Percentiles rank a stretch among this genome's conserved stretches.
phyloP scores from a whole-genome alignment of 208 protist genomes.

The Leishmania tropica region DNA sequence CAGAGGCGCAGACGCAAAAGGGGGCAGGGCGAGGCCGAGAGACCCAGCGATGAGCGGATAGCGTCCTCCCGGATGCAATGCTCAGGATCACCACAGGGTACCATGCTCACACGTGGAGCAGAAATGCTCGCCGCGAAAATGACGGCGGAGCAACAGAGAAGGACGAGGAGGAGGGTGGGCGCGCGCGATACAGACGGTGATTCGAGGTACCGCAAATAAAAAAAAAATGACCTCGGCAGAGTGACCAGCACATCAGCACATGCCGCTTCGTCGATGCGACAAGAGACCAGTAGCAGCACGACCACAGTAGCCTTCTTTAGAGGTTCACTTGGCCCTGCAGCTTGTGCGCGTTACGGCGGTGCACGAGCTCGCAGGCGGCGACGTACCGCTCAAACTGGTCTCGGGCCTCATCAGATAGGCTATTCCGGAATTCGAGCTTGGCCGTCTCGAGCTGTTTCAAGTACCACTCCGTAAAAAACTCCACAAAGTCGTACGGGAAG shows the following conservation, averaged over 20 bases:
- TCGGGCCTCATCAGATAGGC: slow-evolving; percentile 51
- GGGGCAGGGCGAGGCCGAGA: background rate
- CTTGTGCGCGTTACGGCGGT: slow-evolving; percentile 93
- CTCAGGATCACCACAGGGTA: background rate
- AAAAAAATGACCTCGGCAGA: background rate
- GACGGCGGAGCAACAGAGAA: background rate
- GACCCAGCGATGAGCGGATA: background rate
- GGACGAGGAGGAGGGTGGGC: background rate
- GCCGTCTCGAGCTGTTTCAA: slow-evolving; percentile 53
- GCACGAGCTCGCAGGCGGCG: slow-evolving; percentile 73
- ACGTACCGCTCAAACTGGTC: slow-evolving; percentile 80
- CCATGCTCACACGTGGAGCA: background rate
- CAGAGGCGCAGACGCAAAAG: background rate
- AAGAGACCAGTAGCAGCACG: background rate
- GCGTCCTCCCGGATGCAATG: background rate
- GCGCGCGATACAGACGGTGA: background rate
- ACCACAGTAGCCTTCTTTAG: slow-evolving; percentile 13
- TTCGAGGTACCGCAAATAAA: no score
- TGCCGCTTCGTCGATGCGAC: no score
- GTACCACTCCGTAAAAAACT: slow-evolving; percentile 94
- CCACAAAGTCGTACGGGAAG: slow-evolving; percentile 96
- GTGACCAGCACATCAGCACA: background rate
- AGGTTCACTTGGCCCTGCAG: slow-evolving; percentile 74
- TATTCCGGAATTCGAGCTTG: slow-evolving; percentile 50
- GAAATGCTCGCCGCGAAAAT: background rate